Conservation (phyloP, 2,329 filamentous ascomycete species). For the Phialocephala subalpina region DNA sequence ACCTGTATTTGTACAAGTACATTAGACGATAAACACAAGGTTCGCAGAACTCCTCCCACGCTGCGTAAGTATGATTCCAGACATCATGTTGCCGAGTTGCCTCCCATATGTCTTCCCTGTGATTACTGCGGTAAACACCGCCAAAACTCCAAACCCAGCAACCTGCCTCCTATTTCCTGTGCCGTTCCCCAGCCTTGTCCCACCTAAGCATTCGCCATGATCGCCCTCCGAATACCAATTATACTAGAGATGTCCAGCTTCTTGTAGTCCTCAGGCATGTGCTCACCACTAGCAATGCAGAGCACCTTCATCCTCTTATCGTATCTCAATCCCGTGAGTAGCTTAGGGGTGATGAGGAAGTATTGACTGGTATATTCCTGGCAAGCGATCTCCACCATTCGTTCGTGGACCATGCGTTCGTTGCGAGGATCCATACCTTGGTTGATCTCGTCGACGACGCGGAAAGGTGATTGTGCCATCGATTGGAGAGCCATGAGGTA, state of each 20-base stretch:
- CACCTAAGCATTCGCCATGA: slow-evolving; percentile 32
- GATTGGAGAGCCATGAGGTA: slow-evolving; percentile 98
- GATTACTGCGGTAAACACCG: background rate
- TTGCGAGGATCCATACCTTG: slow-evolving; percentile 99
- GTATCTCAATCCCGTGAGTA: slow-evolving; percentile 85
- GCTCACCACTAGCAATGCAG: slow-evolving; percentile 90
- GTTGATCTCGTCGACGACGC: slow-evolving; percentile 99
- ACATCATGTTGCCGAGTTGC: slow-evolving; percentile 9
- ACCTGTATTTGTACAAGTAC: background rate
- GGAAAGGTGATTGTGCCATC: slow-evolving; percentile 92
- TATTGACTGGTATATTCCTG: slow-evolving; percentile 83
- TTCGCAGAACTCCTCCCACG: background rate
- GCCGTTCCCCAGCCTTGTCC: background rate
- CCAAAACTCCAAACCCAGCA: slow-evolving; percentile 10
- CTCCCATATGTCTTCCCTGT: slow-evolving; percentile 9
- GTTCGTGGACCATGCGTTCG: slow-evolving; percentile 96
- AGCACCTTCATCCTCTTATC: slow-evolving; percentile 91
- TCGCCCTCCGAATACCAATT: slow-evolving; percentile 37
- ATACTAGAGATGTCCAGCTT: slow-evolving; percentile 42
- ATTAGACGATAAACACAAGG: background rate
- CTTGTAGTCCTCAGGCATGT: slow-evolving; percentile 61
- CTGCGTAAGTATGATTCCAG: background rate
- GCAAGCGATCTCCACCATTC: slow-evolving; percentile 98
- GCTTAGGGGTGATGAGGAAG: slow-evolving; percentile 97
- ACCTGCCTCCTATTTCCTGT: background rate